Evolutionary conservation across 257 asterid genomes (phyloP).

Genomic region (Scutellaria minor): DNA sequence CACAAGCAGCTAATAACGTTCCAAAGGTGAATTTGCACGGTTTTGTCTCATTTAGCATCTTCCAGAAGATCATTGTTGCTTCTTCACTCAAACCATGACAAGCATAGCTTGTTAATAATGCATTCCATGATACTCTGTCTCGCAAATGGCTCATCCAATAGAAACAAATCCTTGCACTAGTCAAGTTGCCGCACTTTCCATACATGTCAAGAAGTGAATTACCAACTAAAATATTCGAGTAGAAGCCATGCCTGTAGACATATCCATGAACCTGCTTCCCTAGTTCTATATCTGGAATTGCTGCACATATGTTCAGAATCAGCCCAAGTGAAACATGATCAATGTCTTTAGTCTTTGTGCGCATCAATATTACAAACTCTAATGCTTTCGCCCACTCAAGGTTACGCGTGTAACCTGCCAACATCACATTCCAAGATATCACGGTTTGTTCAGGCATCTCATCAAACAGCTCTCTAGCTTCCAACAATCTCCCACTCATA

Average conservation of each 20-base stretch:
- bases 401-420: constrained; percentile 61
- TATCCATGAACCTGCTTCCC: constrained; percentile 86
- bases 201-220: constrained; percentile 81
- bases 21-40: constrained; percentile 75
- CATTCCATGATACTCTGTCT: constrained; percentile 76
- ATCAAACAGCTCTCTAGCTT: constrained; percentile 68
- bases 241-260: constrained; percentile 58
- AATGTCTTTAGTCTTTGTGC: constrained; percentile 40
- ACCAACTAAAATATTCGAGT: constrained; percentile 50
- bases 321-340: constrained; percentile 68
- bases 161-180: constrained; percentile 66
- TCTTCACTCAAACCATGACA: constrained; percentile 64
- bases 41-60: constrained; percentile 63
- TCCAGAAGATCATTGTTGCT: constrained; percentile 54
- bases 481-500: constrained; percentile 49
- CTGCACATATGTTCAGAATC: constrained; percentile 64
- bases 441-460: constrained; percentile 66
- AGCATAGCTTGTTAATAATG: constrained; percentile 63
- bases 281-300: constrained; percentile 60
- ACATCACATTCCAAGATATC: constrained; percentile 82
- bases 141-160: constrained; percentile 54
- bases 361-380: constrained; percentile 59
- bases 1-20: constrained; percentile 81
- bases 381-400: constrained; percentile 75
- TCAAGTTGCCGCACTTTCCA: constrained; percentile 74